A percentile compares a stretch with the other conserved stretches of the same genome.
phyloP scores from a whole-genome alignment of 495 filamentous ascomycete species.

The Lichenothelia convexa region DNA sequence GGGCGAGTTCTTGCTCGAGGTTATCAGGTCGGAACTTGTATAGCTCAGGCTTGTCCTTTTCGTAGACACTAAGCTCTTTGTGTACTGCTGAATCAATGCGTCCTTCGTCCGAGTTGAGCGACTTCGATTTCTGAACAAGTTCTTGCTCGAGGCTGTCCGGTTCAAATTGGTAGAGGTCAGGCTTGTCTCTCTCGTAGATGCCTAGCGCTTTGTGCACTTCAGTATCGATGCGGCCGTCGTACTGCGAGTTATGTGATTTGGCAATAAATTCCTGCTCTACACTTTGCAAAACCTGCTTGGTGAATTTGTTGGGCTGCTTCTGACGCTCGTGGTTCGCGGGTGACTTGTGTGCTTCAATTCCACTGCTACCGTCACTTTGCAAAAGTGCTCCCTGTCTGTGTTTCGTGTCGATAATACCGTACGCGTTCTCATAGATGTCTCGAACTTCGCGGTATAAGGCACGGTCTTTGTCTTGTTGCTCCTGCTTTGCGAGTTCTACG shows the following conservation, averaged over 20 bases:
- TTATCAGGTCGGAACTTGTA: neutral
- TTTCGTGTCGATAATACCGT: conserved; percentile 25
- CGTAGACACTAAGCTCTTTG: conserved; percentile 1
- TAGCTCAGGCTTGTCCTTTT: too few relatives aligned
- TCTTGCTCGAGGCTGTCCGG: conserved; percentile 3
- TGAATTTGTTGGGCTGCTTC: too few relatives aligned
- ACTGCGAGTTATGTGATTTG: too few relatives aligned
- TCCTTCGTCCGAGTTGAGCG: too few relatives aligned
- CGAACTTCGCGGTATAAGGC: conserved; percentile 23
- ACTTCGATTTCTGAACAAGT: too few relatives aligned
- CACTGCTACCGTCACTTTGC: neutral
- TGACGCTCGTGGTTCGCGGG: neutral
- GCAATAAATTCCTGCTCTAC: conserved; percentile 8
- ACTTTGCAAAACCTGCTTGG: conserved; percentile 1
- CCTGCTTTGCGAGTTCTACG: conserved; percentile 10
- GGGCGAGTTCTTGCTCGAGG: neutral
- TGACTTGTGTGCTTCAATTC: too few relatives aligned
- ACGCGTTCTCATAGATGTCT: conserved; percentile 28
- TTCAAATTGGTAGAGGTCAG: conserved; percentile 1
- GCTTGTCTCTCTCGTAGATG: conserved; percentile 9
- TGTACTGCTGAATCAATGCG: too few relatives aligned
- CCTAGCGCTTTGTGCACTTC: conserved; percentile 9
- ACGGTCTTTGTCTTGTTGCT: conserved; percentile 15
- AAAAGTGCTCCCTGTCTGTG: conserved; percentile 23
- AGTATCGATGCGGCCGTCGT: conserved; percentile 3